Evolutionary conservation across 2,329 filamentous ascomycete species (phyloP).

Genomic region (Aspergillus hortae): DNA sequence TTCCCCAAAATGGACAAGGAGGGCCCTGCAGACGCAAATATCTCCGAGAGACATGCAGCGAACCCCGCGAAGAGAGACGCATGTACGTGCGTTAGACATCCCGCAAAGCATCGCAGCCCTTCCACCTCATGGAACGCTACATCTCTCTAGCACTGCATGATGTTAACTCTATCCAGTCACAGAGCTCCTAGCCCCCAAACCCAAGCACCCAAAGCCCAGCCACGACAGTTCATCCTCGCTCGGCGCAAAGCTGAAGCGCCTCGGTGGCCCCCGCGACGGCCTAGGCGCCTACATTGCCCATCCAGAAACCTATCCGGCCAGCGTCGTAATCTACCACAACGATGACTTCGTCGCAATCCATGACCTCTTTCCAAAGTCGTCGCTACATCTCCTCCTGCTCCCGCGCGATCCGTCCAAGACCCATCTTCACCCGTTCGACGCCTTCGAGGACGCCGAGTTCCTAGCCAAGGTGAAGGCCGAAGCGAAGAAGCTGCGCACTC

Average conservation of each 20-base stretch:
- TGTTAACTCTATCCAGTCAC: constrained; percentile 37
- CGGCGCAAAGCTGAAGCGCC: constrained; percentile 10
- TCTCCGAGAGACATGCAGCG: constrained; percentile 2
- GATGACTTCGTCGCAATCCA: constrained; percentile 71
- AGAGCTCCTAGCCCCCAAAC: constrained; percentile 54
- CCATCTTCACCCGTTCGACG: constrained; percentile 70
- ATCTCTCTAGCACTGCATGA: not conserved
- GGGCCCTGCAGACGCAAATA: constrained; percentile 3
- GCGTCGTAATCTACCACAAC: constrained; percentile 62
- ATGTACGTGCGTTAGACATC: constrained; percentile 22
- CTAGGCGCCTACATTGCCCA: constrained; percentile 64
- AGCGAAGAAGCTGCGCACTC: constrained; percentile 55
- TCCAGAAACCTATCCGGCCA: constrained; percentile 58
- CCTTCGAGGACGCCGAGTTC: constrained; percentile 68
- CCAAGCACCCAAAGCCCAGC: constrained; percentile 34
- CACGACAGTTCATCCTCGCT: constrained; percentile 13
- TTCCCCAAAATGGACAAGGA: constrained; percentile 5
- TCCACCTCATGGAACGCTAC: not conserved
- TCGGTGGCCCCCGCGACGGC: constrained; percentile 54
- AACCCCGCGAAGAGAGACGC: constrained; percentile 34
- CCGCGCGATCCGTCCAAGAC: constrained; percentile 64
- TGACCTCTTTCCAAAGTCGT: constrained; percentile 82
- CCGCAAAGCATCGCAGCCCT: not conserved
- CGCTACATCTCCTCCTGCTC: constrained; percentile 82
- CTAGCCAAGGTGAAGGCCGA: constrained; percentile 61